Evolutionary conservation across 2,329 filamentous ascomycete species (phyloP).

Genomic region (Fusarium avenaceum): DNA sequence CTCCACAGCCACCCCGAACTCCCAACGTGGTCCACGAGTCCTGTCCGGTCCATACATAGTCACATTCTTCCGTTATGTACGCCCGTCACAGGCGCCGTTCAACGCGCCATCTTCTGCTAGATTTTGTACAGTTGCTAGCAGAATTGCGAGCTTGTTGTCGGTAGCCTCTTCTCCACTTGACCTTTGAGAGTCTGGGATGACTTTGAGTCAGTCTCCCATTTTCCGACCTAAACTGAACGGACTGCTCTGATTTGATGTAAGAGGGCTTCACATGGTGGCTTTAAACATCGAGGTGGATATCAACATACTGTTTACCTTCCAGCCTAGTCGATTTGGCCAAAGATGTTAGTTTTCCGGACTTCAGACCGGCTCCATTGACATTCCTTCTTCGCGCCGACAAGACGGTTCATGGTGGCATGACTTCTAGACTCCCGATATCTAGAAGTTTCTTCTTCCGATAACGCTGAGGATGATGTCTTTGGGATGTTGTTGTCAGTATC

Average conservation of each 20-base stretch:
- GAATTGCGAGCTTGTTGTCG: background rate
- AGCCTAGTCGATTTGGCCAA: conserved; percentile 14
- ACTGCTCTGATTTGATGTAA: conserved; percentile 17
- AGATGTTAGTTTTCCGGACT: conserved; percentile 4
- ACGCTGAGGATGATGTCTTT: background rate
- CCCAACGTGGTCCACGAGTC: conserved; percentile 7
- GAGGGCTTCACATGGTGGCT: conserved; percentile 17
- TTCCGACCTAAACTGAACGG: background rate
- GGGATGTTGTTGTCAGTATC: background rate
- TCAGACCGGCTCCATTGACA: conserved; percentile 12
- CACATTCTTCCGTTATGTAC: conserved; percentile 39
- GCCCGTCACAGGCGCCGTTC: conserved; percentile 37
- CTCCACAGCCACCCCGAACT: conserved; percentile 15
- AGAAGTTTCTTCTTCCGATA: conserved; percentile 13
- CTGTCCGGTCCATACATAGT: conserved; percentile 18
- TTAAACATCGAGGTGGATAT: conserved; percentile 9
- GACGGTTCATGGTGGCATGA: conserved; percentile 8
- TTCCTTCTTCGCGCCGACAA: conserved; percentile 17
- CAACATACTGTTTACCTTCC: conserved; percentile 16
- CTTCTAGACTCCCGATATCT: background rate
- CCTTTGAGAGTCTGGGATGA: conserved; percentile 17
- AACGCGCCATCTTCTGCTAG: conserved; percentile 25
- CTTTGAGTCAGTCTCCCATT: conserved; percentile 30
- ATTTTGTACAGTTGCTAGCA: conserved; percentile 17
- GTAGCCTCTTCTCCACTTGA: conserved; percentile 30